Conservation (phyloP, 208 protist species). For the Crithidia mellificae region DNA sequence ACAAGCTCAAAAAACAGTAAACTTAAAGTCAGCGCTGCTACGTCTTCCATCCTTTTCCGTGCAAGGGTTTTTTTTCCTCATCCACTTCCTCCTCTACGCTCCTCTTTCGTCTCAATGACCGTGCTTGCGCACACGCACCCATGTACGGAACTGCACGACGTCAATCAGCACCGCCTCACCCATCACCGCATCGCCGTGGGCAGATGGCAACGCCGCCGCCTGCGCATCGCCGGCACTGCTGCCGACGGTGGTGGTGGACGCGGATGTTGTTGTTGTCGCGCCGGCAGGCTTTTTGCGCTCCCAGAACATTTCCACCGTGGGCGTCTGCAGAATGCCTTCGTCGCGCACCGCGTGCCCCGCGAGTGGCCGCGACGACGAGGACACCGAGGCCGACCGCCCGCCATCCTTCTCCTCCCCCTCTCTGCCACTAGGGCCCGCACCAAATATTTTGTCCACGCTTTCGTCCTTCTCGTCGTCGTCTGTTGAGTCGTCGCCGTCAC, state of each 20-base stretch:
- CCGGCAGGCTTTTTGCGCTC: slow-evolving; percentile 22
- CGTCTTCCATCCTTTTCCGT: too few species aligned
- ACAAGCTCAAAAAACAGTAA: too few species aligned
- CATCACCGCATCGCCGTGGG: slow-evolving; percentile 11
- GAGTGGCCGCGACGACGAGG: slow-evolving; percentile 5
- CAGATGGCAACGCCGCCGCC: neutral
- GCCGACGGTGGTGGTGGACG: neutral
- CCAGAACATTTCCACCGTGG: slow-evolving; percentile 68
- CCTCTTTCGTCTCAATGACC: slow-evolving; percentile 11
- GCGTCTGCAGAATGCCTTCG: slow-evolving; percentile 51
- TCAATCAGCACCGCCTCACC: slow-evolving; percentile 60
- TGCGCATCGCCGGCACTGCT: neutral
- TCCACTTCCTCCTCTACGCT: neutral
- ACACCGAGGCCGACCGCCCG: neutral
- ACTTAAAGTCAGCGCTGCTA: too few species aligned
- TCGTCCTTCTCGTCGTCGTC: slow-evolving; percentile 2
- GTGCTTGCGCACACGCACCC: slow-evolving; percentile 52
- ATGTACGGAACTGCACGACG: slow-evolving; percentile 68
- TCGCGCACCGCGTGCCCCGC: slow-evolving; percentile 38
- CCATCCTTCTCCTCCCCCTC: neutral
- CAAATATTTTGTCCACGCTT: neutral
- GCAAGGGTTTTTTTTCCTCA: neutral
- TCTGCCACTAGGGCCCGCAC: neutral
- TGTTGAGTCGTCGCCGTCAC: neutral
- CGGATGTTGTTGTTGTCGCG: neutral